Evolutionary conservation across 2,329 filamentous ascomycete genomes (phyloP).

Genomic region (Arthrocladium fulminans): DNA sequence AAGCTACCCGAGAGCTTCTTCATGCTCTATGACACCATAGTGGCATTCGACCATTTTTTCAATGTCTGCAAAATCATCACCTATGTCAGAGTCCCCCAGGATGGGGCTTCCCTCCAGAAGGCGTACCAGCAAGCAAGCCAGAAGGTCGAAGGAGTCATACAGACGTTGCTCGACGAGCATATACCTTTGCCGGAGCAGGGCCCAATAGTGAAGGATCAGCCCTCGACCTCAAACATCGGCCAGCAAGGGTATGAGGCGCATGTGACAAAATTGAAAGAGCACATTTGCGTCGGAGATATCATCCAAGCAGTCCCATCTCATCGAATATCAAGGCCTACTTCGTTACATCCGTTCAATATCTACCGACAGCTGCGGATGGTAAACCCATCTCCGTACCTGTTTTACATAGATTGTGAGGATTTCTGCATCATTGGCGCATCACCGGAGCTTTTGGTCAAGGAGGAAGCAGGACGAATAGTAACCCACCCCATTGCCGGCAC

Average conservation of each 20-base stretch:
- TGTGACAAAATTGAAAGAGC: slow-evolving; percentile 75
- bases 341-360: slow-evolving; percentile 93
- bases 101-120: slow-evolving; percentile 44
- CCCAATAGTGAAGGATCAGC: slow-evolving; percentile 61
- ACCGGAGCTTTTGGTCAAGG: slow-evolving; percentile 88
- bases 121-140: slow-evolving; percentile 61
- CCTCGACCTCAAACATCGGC: slow-evolving; percentile 89
- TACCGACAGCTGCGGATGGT: slow-evolving; percentile 94
- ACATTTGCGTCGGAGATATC: slow-evolving; percentile 87
- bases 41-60: slow-evolving; percentile 91
- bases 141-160: slow-evolving; percentile 58
- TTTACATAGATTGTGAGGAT: slow-evolving; percentile 83
- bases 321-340: slow-evolving; percentile 79
- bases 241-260: slow-evolving; percentile 82
- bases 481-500: slow-evolving; percentile 97
- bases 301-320: slow-evolving; percentile 97
- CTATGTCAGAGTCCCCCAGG: slow-evolving; percentile 64
- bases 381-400: slow-evolving; percentile 94
- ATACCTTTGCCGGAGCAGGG: slow-evolving; percentile 68
- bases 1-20: slow-evolving; percentile 88
- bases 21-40: slow-evolving; percentile 91
- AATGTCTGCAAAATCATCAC: slow-evolving; percentile 89
- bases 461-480: slow-evolving; percentile 75
- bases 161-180: slow-evolving; percentile 63
- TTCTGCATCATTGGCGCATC: slow-evolving; percentile 95